phyloP scores from a whole-genome alignment of 768 basidiomycete genomes.

The Lanmaoa rubissima region DNA sequence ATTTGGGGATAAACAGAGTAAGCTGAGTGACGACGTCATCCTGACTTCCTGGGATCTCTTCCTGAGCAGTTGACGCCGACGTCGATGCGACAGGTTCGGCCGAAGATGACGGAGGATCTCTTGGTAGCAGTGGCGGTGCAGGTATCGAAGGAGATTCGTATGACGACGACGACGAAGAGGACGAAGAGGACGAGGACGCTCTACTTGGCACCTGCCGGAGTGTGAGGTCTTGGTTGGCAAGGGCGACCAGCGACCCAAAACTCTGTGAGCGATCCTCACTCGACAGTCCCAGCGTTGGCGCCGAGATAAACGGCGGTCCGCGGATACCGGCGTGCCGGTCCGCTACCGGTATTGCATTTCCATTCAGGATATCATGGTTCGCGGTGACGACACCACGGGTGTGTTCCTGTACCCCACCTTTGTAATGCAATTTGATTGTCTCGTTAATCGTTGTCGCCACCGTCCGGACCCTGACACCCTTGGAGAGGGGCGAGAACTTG shows the following conservation, averaged over 20 bases:
- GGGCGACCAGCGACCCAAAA: slow-evolving; percentile 8
- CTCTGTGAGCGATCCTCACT: slow-evolving; percentile 17
- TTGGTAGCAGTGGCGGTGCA: background rate
- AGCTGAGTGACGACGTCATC: slow-evolving; percentile 61
- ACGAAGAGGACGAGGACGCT: slow-evolving; percentile 16
- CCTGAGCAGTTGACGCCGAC: slow-evolving; percentile 7
- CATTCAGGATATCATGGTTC: slow-evolving; percentile 68
- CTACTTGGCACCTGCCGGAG: slow-evolving; percentile 15
- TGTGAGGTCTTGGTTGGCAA: slow-evolving; percentile 11
- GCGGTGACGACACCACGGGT: slow-evolving; percentile 57
- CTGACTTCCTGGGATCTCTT: slow-evolving; percentile 28
- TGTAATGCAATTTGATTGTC: slow-evolving; percentile 58
- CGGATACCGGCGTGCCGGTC: slow-evolving; percentile 12
- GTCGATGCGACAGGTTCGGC: slow-evolving; percentile 9
- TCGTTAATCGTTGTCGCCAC: slow-evolving; percentile 75
- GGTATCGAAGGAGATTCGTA: slow-evolving; percentile 3
- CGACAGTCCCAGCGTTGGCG: slow-evolving; percentile 14
- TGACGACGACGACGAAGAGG: slow-evolving; percentile 16
- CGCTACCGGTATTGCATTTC: slow-evolving; percentile 44
- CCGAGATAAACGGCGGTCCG: background rate
- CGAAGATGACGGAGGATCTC: background rate
- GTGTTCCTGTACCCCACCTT: slow-evolving; percentile 56
- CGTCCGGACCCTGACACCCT: slow-evolving; percentile 73
- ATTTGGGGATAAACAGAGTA: slow-evolving; percentile 56
- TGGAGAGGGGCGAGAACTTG: slow-evolving; percentile 84